Conservation (phyloP, 441 rosid species). For the Viola pubescens region DNA sequence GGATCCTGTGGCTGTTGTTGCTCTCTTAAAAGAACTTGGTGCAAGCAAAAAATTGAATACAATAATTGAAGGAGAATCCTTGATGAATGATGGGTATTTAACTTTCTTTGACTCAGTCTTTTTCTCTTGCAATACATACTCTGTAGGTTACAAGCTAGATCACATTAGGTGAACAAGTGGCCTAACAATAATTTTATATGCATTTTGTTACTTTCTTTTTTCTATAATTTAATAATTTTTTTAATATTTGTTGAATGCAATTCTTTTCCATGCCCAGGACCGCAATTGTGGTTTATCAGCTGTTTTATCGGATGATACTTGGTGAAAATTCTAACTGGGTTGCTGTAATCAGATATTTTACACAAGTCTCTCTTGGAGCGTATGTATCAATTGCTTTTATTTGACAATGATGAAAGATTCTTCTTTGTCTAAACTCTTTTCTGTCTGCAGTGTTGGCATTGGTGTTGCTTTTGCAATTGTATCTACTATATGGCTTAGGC, state of each 20-base stretch:
- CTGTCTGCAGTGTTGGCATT: no score
- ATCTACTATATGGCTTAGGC: no score
- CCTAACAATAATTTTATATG: background rate
- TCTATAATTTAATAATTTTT: background rate
- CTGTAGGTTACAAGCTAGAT: background rate
- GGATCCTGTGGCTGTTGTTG: slow-evolving; percentile 98
- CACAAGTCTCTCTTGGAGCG: no score
- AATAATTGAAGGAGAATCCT: no score
- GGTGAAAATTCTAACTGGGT: slow-evolving; percentile 50
- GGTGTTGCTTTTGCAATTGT: no score
- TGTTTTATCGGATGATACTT: slow-evolving; percentile 73
- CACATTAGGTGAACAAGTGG: slow-evolving; percentile 8
- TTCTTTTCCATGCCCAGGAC: slow-evolving; percentile 45
- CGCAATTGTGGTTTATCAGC: slow-evolving; percentile 86
- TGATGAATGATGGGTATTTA: slow-evolving; percentile 89
- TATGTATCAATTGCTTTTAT: no score
- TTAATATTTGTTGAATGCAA: slow-evolving; percentile 17
- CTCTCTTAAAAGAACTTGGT: slow-evolving; percentile 78
- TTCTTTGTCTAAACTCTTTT: no score
- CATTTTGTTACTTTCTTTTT: background rate
- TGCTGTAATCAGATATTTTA: slow-evolving; percentile 56
- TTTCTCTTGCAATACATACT: slow-evolving; percentile 10
- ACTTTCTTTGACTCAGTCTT: slow-evolving; percentile 10
- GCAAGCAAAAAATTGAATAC: no score
- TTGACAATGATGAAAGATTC: no score